phyloP scores from a whole-genome alignment of 495 filamentous ascomycete species.

The Pyrenopolyporus hunteri region DNA sequence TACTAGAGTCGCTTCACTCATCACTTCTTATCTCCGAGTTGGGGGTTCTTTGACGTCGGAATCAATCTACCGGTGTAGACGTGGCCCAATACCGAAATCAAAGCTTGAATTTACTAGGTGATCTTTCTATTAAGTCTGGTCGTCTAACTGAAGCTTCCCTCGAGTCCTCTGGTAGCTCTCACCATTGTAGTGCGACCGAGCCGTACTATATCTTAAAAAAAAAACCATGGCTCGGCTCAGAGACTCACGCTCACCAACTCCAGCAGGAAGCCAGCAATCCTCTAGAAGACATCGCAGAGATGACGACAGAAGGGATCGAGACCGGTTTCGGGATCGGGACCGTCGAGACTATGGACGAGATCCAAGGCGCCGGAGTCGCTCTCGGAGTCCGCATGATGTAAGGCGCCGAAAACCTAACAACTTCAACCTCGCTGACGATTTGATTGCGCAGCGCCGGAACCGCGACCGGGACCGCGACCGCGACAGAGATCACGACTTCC shows the following conservation, averaged over 20 bases:
- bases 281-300: slow-evolving; percentile 75
- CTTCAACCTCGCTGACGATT: slow-evolving; percentile 41
- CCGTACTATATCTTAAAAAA: slow-evolving; percentile 48
- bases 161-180: slow-evolving; percentile 46
- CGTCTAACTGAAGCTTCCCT: slow-evolving; percentile 37
- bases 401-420: slow-evolving; percentile 35
- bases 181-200: slow-evolving; percentile 46
- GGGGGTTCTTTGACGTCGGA: background rate
- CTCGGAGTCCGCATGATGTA: slow-evolving; percentile 75
- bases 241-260: slow-evolving; percentile 95
- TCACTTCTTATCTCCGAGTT: background rate
- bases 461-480: slow-evolving; percentile 57
- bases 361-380: slow-evolving; percentile 66
- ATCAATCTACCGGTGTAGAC: background rate
- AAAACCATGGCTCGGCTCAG: slow-evolving; percentile 85
- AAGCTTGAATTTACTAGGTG: slow-evolving; percentile 22
- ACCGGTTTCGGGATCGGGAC: slow-evolving; percentile 62
- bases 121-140: slow-evolving; percentile 34
- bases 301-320: slow-evolving; percentile 74
- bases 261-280: slow-evolving; percentile 85
- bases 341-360: slow-evolving; percentile 58
- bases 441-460: slow-evolving; percentile 56
- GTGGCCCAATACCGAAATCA: background rate
- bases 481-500: slow-evolving; percentile 61
- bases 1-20: background rate